Percentiles rank a stretch among this genome's conserved stretches.
phyloP scores from a whole-genome alignment of 202 grass and related monocot genomes.

The Setaria viridis region DNA sequence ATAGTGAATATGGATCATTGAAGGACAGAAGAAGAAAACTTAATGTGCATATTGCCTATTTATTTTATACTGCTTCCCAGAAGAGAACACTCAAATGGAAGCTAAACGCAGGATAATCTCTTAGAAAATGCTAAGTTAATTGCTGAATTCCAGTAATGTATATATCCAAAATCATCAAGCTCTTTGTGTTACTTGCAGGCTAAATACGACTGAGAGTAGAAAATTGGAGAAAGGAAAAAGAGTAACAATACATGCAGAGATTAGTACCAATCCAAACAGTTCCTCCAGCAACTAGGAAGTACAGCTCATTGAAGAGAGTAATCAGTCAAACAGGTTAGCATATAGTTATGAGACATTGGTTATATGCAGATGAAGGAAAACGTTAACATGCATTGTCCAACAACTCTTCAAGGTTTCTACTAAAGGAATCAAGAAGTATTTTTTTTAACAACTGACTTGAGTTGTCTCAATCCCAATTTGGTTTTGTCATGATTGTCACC shows the following conservation, averaged over 20 bases:
- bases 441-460: neutral
- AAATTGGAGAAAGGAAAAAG: neutral
- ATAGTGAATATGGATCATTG: neutral
- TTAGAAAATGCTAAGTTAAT: neutral
- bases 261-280: conserved; percentile 95
- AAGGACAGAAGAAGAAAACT: neutral
- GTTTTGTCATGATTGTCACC: conserved; percentile 17
- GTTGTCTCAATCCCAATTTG: conserved; percentile 31
- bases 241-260: conserved; percentile 33
- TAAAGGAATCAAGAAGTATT: conserved; percentile 20
- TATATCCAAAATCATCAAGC: conserved; percentile 17
- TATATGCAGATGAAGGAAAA: neutral
- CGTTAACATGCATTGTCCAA: neutral
- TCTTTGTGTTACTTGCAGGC: neutral
- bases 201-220: neutral
- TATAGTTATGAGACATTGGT: conserved; percentile 11
- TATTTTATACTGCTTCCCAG: neutral
- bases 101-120: too few relatives aligned
- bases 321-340: conserved; percentile 50
- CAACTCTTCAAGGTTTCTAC: neutral
- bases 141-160: neutral
- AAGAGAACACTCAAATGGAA: neutral
- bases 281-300: conserved; percentile 95
- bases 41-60: neutral
- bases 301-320: conserved; percentile 94